Evolutionary conservation across 257 asterid species (phyloP), one percentile per base, ranked within the genome.

Genomic region (Ballota nigra): DNA sequence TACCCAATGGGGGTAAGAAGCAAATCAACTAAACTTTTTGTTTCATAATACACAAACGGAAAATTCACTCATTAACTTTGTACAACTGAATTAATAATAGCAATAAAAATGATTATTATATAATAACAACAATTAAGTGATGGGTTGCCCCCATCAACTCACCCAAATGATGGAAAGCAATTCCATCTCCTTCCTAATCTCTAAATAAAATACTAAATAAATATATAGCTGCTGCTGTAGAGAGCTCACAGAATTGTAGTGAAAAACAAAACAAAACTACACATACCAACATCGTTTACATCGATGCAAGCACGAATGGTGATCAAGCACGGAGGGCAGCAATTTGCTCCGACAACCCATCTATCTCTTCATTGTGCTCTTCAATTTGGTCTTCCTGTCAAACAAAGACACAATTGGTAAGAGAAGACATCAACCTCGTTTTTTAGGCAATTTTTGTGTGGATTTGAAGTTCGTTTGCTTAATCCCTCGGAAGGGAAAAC

Each of bases 291-390:
- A 29, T 18, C 18, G 66, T 55, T 24, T 55, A 55, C 38, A 2
- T 24, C 38, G 26, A 5, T 15, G 38, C 63, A 55, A 55, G 31
- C 24, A 8, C 9, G 51, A 66, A 63, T 31, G 29, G 40, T 56
- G 13, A 66, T 85, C 80, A 85, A 77, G 81, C 51, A 56, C 33
- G 84, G 41, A 85, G 84, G 33, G 81, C 86, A 43, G 86, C 87
- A 38, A 85, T 60, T 78, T 80, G 81, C 73, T 83, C 84, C 2
- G 83, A 26, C 80, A 83, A 72, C 75, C 62, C 87, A 69, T 83
- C 86, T 8, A 80, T 73, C 61, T 85, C 87, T 71, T 85, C 87
- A 16, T n/a, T 77, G 4, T 70, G 73, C 75, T 84, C 87, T 29
- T 70, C 80, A 7, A 85, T 82, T 6, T 77, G 34, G 2, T 83